phyloP scores from a whole-genome alignment of 352 stramenopile genomes.

The Paralagenidium karlingii region DNA sequence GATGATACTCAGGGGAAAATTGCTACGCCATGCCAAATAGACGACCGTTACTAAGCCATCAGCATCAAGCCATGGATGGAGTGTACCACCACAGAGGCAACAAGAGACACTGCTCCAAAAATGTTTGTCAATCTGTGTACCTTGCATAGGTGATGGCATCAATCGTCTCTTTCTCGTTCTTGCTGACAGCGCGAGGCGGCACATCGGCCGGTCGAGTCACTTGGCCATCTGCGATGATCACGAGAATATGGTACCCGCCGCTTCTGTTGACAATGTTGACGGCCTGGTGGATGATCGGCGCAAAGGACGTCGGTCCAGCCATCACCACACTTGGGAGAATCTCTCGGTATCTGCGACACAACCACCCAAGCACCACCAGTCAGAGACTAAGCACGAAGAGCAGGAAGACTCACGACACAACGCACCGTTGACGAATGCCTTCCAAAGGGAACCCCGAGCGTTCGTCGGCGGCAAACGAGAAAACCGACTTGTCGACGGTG shows the following conservation, averaged over 20 bases:
- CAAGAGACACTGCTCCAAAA: background rate
- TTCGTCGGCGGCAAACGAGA: conserved; percentile 34
- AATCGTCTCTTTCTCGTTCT: conserved; percentile 82
- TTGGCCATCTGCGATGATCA: conserved; percentile 82
- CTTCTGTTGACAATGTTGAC: conserved; percentile 69
- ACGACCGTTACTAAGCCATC: background rate
- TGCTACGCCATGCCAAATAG: conserved; percentile 11
- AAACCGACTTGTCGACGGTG: conserved; percentile 66
- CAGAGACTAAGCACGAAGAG: background rate
- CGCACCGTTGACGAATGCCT: conserved; percentile 25
- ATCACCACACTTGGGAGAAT: conserved; percentile 61
- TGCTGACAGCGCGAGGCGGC: conserved; percentile 51
- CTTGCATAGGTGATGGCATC: conserved; percentile 64
- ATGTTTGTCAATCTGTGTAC: conserved; percentile 1
- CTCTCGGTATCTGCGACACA: conserved; percentile 28
- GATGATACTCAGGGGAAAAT: conserved; percentile 68
- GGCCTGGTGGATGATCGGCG: conserved; percentile 75
- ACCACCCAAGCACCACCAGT: background rate
- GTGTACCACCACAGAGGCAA: background rate
- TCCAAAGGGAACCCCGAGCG: conserved; percentile 14
- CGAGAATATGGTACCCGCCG: conserved; percentile 72
- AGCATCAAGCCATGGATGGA: background rate
- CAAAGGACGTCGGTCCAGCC: conserved; percentile 75
- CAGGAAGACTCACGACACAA: background rate
- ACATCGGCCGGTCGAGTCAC: conserved; percentile 77